Evolutionary conservation across 1,139 yeast genomes (phyloP), one percentile per base, ranked within the genome.

Genomic region (Kodamaea arcana): DNA sequence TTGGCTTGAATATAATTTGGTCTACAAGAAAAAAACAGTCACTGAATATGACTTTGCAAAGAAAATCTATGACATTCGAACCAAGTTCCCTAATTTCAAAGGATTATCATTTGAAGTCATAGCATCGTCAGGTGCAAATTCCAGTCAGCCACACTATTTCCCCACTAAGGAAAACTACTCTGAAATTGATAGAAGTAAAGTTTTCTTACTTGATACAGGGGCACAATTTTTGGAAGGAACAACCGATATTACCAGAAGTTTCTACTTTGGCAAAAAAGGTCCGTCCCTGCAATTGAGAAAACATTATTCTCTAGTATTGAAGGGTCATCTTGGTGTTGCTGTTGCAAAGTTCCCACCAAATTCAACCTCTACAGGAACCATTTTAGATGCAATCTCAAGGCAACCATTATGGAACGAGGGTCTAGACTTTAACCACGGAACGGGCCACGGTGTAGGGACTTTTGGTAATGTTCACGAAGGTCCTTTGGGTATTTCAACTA

Each of bases 361-460:
- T 20, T 52, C 59, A 9, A 36, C 49, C 5, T 55, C 64, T 4
- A 62, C 74, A 2, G 76, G 79, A 0, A 55, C 65, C 4, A 60
- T 69, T 27, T 61, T 76, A 27, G 82, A 76, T 45, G 56, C 71
- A 0, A 60, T 72, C 35, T 74, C 79, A 2, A 55, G 82, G 35
- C 67, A 65, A 39, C 74, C 79, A 2, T 58, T 76, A 42, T 72
- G 77, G 77, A 67, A 67, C 41, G 66, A 65, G 36, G 81, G 81
- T 0, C 53, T 71, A 31, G 75, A 69, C 43, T 76, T 66, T 46
- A 71, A 69, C 36, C 82, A 76, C 50, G 82, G 82, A 6, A 69
- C 80, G 1, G 81, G 82, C 0, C 82, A 76, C 49, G 82, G 82
- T 1, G 72, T 76, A 4, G 81, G 79, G 8, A 64, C 75, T 30